These are phyloP conservation scores for Fusarium sp. DNA, from an alignment of 2,329 filamentous ascomycete genomes.

Conservation along the genomic window DNA sequence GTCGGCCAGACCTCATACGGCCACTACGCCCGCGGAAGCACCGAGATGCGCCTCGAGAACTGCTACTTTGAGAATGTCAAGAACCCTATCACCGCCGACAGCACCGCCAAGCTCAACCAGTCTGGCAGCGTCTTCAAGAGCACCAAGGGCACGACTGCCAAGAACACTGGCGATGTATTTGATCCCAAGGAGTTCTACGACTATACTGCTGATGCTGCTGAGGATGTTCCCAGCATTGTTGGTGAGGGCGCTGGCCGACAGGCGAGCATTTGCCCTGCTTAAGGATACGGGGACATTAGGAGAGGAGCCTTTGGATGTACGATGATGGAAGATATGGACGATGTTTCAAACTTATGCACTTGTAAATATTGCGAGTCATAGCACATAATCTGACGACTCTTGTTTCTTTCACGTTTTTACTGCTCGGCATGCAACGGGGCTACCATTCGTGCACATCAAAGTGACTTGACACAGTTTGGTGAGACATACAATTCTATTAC, in stretches of 20 bases:
- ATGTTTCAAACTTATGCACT: background rate
- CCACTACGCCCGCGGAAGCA: slow-evolving; percentile 41
- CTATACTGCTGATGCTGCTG: slow-evolving; percentile 27
- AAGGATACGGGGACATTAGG: background rate
- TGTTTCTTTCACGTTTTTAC: background rate
- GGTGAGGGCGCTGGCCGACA: slow-evolving; percentile 34
- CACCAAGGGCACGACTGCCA: slow-evolving; percentile 7
- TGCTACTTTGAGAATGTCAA: slow-evolving; percentile 40
- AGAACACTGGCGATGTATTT: slow-evolving; percentile 19
- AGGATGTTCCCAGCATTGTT: slow-evolving; percentile 39
- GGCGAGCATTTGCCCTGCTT: slow-evolving; percentile 39
- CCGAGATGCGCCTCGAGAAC: slow-evolving; percentile 43
- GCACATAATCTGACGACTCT: background rate
- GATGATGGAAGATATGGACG: background rate
- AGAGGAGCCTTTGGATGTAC: background rate
- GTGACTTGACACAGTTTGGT: background rate
- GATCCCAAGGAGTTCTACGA: slow-evolving; percentile 16
- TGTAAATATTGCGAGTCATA: slow-evolving; percentile 9
- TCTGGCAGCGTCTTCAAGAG: slow-evolving; percentile 22
- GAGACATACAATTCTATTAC: background rate
- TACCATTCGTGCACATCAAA: background rate
- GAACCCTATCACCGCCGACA: slow-evolving; percentile 30
- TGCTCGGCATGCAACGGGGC: background rate
- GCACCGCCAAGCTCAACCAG: slow-evolving; percentile 21
- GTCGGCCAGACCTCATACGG: slow-evolving; percentile 40